These are phyloP conservation scores for Magnolia officinalis DNA, from an alignment of 164 flowering plant genomes.

Conservation along the genomic window DNA sequence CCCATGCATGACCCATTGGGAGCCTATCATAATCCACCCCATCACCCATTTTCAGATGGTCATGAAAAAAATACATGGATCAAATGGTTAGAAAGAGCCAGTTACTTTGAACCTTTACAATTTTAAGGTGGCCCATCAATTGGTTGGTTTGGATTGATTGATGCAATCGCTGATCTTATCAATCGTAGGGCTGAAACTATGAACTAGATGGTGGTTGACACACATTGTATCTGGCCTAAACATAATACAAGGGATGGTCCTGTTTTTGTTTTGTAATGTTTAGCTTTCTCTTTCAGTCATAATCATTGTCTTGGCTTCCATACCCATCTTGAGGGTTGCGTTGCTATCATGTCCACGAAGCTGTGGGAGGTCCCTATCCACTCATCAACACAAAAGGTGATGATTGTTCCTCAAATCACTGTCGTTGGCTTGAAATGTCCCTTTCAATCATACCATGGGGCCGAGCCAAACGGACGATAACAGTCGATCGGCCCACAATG, in stretches of 20 bases:
- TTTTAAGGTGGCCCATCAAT: background rate
- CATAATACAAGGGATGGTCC: background rate
- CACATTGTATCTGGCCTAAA: background rate
- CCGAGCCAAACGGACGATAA: background rate
- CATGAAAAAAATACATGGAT: too few relatives aligned
- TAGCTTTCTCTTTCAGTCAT: background rate
- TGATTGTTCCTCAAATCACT: conserved; percentile 4
- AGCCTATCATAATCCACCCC: background rate
- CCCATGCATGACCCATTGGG: too few relatives aligned
- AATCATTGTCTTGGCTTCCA: conserved; percentile 1
- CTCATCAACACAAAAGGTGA: background rate
- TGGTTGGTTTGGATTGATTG: background rate
- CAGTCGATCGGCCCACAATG: background rate
- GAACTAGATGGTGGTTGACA: background rate
- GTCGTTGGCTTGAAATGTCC: background rate
- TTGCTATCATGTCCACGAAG: background rate
- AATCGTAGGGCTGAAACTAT: background rate
- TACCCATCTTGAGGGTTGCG: background rate
- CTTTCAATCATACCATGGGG: background rate
- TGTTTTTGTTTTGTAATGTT: background rate
- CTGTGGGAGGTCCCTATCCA: background rate
- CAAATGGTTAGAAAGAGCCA: background rate
- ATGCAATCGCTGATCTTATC: background rate
- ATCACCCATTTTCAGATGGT: background rate
- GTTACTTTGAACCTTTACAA: too few relatives aligned